Base-by-base conservation (phyloP, 768 basidiomycete species). In the Psilocybe subaeruginosa region DNA sequence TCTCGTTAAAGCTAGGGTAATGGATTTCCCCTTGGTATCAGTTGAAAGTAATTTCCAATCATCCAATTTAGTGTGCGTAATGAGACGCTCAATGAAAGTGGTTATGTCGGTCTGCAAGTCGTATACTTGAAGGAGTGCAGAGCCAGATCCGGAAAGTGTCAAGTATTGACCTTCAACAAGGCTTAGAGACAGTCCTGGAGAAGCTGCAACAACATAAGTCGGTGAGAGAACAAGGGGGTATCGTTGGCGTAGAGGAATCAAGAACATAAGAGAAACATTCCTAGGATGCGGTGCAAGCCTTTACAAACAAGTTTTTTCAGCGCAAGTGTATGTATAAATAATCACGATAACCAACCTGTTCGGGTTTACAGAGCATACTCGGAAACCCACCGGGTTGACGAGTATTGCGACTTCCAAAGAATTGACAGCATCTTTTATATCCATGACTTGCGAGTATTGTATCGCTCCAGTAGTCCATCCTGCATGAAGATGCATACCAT, bases 191-290 rank as follows among this genome's bases (percentile, higher is more conserved):
- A 68, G 61, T 48, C 61, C 69, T 29, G 69, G 56, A n/a, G 77
- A 71, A 8, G 75, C 69, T 56, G 63, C 67, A 8, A 80, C 54
- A 43, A 74, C 56, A 49, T 76, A 71, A 8, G 72, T 73, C 1
- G 68, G 75, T 3, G 61, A 65, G 11, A 70, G 51, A 17, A 68
- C 61, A 30, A 70, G 52, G 3, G 65, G 58, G n/a, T 53, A 54
- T 17, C 52, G 47, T 14, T 61, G 56, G 11, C 50, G 50, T 49
- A 70, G 67, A 53, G 78, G 73, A 43, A 76, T 66, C 39, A 81
- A 62, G 57, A 80, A 62, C 35, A 77, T 53, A 45, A 78, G 17
- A 35, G 69, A 67, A 27, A 73, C 70, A 43, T 67, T 60, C 52
- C 63, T 64, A 49, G 68, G 58, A 57, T 73, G 62, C 29, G 64